phyloP scores from a whole-genome alignment of 2,329 filamentous ascomycete species.

The Verticillium albo-atrum region DNA sequence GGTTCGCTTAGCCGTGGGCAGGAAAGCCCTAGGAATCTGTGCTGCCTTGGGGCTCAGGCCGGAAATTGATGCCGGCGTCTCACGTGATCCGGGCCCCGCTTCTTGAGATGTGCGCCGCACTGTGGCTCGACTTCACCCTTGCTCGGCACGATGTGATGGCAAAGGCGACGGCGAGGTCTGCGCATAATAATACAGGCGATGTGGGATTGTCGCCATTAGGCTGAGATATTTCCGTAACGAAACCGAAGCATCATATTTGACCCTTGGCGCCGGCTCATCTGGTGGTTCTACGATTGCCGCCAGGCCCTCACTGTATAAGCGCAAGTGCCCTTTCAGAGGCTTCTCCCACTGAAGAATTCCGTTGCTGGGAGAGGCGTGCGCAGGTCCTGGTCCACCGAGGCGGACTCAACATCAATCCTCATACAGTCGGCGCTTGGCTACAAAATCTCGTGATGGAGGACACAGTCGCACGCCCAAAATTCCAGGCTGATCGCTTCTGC shows the following conservation, averaged over 20 bases:
- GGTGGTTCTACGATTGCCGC: neutral
- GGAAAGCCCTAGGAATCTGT: constrained; percentile 1
- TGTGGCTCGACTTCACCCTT: neutral
- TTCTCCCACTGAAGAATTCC: neutral
- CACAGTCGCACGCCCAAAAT: neutral
- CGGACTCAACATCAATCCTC: neutral
- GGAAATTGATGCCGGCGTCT: neutral
- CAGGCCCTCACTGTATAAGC: neutral
- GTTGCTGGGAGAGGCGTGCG: neutral
- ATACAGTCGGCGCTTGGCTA: no score
- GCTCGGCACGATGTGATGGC: neutral
- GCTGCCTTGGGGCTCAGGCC: neutral
- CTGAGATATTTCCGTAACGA: no score
- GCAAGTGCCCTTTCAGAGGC: neutral
- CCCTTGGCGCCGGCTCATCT: no score
- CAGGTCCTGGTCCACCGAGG: neutral
- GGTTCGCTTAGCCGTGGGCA: constrained; percentile 4
- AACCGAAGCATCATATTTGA: no score
- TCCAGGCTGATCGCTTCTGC: constrained; percentile 47
- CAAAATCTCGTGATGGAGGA: neutral
- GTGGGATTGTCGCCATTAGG: no score
- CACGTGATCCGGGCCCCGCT: neutral
- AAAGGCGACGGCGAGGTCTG: no score
- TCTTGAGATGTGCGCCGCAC: neutral
- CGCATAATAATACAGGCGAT: no score